Evolutionary conservation across 164 flowering plant species (phyloP), one percentile per base, ranked within the genome.

Genomic region (Nelumbo lutea): DNA sequence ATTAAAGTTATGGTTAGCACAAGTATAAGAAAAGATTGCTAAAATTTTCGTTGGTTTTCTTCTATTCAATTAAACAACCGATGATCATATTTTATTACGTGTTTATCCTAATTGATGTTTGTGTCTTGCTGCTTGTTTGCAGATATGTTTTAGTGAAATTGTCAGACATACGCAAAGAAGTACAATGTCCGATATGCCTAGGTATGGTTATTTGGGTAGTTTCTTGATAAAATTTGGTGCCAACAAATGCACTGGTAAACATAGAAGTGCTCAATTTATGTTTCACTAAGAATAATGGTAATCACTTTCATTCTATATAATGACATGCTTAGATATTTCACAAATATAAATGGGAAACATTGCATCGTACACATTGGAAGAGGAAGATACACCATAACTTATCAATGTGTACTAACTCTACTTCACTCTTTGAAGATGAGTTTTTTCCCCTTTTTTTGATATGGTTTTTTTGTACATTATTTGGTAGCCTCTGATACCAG

Each of bases 111-210:
- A 38, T 47, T 48, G 38, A 56, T 63, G 61, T 13, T 65, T 50
- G 60, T 64, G 41, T 5, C 61, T 59, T 68, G 61, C 40, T 67
- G 55, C 70, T 50, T 59, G 56, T 61, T 70, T 82, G 82, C 88
- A 94, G 98, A 66, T 88, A 73, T 76, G 62, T 84, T 40, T 4
- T 65, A 1, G 90, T 94, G 51, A 83, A 81, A 59, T 62, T 91
- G 80, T 69, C 95, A 59, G 96, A 89, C 9, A 79, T 94, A 42
- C 96, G 96, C 70, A 94, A 91, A 75, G 90, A 86, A 74, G 90
- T 86, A 42, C 86, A 84, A 55, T 86, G 90, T 67, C 87, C 90
- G 42, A 84, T 86, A 66, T 86, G 90, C 71, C 76, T 86, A 74
- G 90, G 90, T 86, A 82, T 70, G 61, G 63, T 41, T 64, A 65